Evolutionary conservation across 805 yeast genomes (phyloP), one percentile per base, ranked within the genome.

Genomic region (Naumovozyma dairenensis): DNA sequence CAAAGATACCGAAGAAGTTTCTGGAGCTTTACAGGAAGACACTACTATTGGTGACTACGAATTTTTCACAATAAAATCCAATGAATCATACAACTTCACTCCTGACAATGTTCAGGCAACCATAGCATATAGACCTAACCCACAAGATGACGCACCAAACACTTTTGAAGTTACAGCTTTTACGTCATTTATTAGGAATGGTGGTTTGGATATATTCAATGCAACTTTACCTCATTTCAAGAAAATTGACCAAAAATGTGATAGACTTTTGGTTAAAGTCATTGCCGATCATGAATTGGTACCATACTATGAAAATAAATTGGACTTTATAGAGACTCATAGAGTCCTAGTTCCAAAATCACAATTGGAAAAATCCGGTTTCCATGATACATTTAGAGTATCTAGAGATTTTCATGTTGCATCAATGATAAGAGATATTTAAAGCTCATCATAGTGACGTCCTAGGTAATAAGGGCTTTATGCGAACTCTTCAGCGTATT

Each of bases 201-300:
- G 38, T 19, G 53, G 53, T 4, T 28, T 35, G 2, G 25, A 34
- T 8, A 25, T 48, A 13, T 39, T 39, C 22, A 31, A 42, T 9
- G 13, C 16, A 4, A 32, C 42, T 3, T 22, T 38, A 19, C 14
- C 16, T n/a, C 43, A 46, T 57, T 47, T 47, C 8, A 25, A 39
- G 0, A 49, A 39, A 9, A 5, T 13, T 4, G 15, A 2, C 16
- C 29, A 29, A 5, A 8, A 25, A n/a, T 27, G 29, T 21, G 16
- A 21, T 5, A 30, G 14, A 5, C 33, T 66, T 14, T 42, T 57
- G 37, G 69, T 69, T 1, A 60, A 59, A 20, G 72, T 66, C 16
- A 66, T 75, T 16, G 57, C 57, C 10, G 72, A 71, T 35, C 82
- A 75, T 51, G 44, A 62, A 5, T 50, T 75, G 30, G 67, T 59